Conservation (phyloP, 73 alveolate genomes). For the Breviolum minutum region DNA sequence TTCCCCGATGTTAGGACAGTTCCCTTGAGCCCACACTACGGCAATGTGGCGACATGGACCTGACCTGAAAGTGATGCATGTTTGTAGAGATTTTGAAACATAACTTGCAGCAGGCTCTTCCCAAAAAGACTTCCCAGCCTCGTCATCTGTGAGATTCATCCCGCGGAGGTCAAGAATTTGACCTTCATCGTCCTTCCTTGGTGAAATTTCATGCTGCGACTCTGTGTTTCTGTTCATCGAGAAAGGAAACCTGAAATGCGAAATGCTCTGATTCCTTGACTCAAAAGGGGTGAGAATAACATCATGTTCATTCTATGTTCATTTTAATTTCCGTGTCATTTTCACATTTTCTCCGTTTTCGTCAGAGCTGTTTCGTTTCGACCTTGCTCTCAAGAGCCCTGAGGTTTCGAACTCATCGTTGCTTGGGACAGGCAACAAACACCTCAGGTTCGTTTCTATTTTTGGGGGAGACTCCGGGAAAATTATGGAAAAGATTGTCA, state of each 20-base stretch:
- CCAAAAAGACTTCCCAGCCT: neutral
- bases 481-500: no score
- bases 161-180: conserved; percentile 41
- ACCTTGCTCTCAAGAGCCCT: neutral
- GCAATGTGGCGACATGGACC: neutral
- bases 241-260: no score
- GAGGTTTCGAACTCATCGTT: conserved; percentile 15
- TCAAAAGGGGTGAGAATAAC: no score
- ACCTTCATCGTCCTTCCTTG: conserved; percentile 54
- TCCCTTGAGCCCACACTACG: conserved; percentile 31
- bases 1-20: neutral
- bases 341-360: no score
- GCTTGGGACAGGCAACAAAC: conserved; percentile 39
- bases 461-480: neutral
- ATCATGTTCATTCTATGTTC: no score
- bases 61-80: neutral
- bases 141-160: conserved; percentile 83
- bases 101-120: neutral
- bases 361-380: no score
- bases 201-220: neutral
- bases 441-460: neutral
- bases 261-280: no score
- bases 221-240: no score
- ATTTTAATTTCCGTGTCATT: no score
- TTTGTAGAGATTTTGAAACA: neutral